phyloP scores from a whole-genome alignment of 176 grass and related monocot species.

The Avena atlantica region DNA sequence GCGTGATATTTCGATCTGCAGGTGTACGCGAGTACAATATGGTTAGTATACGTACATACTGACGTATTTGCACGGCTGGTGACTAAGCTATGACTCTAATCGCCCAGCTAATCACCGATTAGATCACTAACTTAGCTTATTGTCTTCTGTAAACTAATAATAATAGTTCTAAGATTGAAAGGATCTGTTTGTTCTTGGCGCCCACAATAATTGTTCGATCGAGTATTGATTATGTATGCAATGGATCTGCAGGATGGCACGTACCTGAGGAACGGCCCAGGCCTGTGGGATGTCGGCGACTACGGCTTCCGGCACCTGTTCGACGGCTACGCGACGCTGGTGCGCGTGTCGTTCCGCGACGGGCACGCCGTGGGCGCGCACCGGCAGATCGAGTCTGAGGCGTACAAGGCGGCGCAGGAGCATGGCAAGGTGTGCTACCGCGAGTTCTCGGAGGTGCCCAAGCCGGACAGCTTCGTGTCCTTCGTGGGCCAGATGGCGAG shows the following conservation, averaged over 20 bases:
- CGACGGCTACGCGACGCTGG: slow-evolving; percentile 94
- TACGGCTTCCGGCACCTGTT: slow-evolving; percentile 96
- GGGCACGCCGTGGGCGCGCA: slow-evolving; percentile 67
- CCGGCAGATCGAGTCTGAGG: slow-evolving; percentile 92
- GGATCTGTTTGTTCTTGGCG: slow-evolving; percentile 18
- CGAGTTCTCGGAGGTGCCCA: slow-evolving; percentile 94
- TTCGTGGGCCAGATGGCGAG: slow-evolving; percentile 68
- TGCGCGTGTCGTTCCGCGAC: slow-evolving; percentile 79
- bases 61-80: background rate
- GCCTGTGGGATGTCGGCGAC: slow-evolving; percentile 87
- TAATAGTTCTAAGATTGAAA: background rate
- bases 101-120: slow-evolving; percentile 13
- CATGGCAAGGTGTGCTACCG: slow-evolving; percentile 85
- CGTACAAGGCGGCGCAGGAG: slow-evolving; percentile 83
- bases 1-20: slow-evolving; percentile 33
- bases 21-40: slow-evolving; percentile 24
- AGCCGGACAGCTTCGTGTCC: slow-evolving; percentile 55
- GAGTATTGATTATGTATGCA: background rate
- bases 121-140: background rate
- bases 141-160: background rate
- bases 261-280: slow-evolving; percentile 93
- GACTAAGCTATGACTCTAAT: slow-evolving; percentile 19
- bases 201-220: background rate
- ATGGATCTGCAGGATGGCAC: slow-evolving; percentile 71
- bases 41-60: background rate